Conservation (phyloP, 352 stramenopile genomes). For the Phytophthora palmivora region DNA sequence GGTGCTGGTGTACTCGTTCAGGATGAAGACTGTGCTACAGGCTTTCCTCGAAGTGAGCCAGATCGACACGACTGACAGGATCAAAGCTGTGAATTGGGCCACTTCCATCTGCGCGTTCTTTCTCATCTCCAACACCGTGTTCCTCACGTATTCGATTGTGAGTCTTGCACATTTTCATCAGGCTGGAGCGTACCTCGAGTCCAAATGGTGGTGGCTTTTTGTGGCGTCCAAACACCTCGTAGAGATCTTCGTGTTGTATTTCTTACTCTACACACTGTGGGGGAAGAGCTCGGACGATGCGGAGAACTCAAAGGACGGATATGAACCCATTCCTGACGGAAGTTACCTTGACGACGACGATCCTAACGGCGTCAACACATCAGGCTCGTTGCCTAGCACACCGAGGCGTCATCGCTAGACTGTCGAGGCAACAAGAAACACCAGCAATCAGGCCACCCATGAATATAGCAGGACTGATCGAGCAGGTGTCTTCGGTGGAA, state of each 20-base stretch:
- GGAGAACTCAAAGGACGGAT: slow-evolving; percentile 69
- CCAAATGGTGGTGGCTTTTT: slow-evolving; percentile 93
- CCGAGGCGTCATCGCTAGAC: slow-evolving; percentile 36
- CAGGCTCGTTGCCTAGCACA: slow-evolving; percentile 40
- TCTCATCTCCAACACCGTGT: slow-evolving; percentile 92
- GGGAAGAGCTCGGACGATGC: slow-evolving; percentile 77
- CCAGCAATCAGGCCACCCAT: slow-evolving; percentile 3
- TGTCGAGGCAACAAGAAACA: slow-evolving; percentile 8
- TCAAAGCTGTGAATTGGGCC: slow-evolving; percentile 96
- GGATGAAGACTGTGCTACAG: slow-evolving; percentile 96
- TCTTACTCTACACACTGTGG: slow-evolving; percentile 96
- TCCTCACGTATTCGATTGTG: slow-evolving; percentile 88
- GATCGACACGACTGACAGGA: slow-evolving; percentile 96
- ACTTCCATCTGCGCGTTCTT: slow-evolving; percentile 96
- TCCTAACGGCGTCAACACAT: slow-evolving; percentile 43
- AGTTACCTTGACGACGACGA: slow-evolving; percentile 67
- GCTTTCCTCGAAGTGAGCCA: slow-evolving; percentile 97
- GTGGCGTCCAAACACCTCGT: slow-evolving; percentile 93
- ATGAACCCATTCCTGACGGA: slow-evolving; percentile 79
- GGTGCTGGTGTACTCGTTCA: slow-evolving; percentile 95
- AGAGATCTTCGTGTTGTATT: slow-evolving; percentile 94
- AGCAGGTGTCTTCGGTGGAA: not conserved
- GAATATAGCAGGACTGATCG: slow-evolving; percentile 19
- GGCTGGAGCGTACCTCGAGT: slow-evolving; percentile 86
- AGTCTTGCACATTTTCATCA: slow-evolving; percentile 89